Conservation (phyloP, 306 rosid genomes). For the Purshia tridentata region DNA sequence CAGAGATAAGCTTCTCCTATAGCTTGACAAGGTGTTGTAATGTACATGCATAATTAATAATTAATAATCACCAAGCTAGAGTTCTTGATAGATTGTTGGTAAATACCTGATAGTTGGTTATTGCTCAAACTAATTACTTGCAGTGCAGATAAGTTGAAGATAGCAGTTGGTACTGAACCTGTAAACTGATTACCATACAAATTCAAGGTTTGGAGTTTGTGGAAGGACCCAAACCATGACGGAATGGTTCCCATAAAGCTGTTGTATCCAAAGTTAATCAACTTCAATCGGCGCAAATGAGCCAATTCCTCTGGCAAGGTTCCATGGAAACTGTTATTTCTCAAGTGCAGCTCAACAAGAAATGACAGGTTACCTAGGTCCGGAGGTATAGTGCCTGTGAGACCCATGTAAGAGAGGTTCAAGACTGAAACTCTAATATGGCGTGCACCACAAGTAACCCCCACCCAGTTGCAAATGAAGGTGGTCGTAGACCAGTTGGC, state of each 20-base stretch:
- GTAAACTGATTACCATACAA: background rate
- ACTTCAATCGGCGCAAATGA: conserved; percentile 14
- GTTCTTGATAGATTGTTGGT: too few species aligned
- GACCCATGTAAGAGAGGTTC: conserved; percentile 19
- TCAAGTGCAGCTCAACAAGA: conserved; percentile 6
- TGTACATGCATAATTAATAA: too few species aligned
- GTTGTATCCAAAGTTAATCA: conserved; percentile 2
- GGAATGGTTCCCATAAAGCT: conserved; percentile 21
- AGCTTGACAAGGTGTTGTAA: too few species aligned
- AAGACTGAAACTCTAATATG: conserved; percentile 12
- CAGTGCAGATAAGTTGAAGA: conserved; percentile 28
- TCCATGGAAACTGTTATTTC: conserved; percentile 25
- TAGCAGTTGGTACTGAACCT: background rate
- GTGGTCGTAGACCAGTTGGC: conserved; percentile 18
- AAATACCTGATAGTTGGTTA: conserved; percentile 16
- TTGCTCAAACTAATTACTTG: conserved; percentile 1
- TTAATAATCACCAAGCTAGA: too few species aligned
- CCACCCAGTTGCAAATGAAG: conserved; percentile 24
- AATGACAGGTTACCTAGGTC: conserved; percentile 25
- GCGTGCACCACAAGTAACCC: background rate
- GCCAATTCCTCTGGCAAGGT: background rate
- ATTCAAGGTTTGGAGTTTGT: background rate
- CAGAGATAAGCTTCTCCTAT: too few species aligned
- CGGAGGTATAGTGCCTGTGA: conserved; percentile 22
- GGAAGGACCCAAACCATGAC: conserved; percentile 14